A percentile compares a stretch with the other conserved stretches of the same genome.
Evolutionary conservation across 1,284 basidiomycete species (phyloP).

Genomic region (Mycena sp.): DNA sequence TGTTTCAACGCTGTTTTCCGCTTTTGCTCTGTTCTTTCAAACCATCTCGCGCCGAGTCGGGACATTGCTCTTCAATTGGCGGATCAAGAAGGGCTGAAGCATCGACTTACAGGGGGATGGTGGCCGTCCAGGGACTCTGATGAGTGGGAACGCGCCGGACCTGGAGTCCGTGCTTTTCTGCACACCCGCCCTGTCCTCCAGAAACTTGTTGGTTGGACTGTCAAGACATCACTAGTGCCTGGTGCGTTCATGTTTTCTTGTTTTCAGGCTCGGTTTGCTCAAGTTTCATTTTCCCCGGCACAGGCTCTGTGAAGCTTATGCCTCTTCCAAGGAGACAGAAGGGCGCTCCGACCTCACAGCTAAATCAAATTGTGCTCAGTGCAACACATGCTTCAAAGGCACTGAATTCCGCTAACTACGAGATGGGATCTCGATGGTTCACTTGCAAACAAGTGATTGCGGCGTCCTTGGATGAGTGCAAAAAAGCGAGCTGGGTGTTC

Average conservation of each 20-base stretch:
- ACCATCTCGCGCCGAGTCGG: constrained; percentile 47
- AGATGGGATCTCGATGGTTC: constrained; percentile 7
- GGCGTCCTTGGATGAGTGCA: constrained; percentile 15
- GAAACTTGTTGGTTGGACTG: constrained; percentile 18
- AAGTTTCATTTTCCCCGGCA: too few species aligned
- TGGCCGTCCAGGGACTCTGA: constrained; percentile 28
- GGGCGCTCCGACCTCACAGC: not conserved
- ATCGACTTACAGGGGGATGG: constrained; percentile 42
- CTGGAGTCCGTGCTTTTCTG: too few species aligned
- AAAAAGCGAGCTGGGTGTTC: constrained; percentile 19
- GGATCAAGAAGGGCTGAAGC: constrained; percentile 27
- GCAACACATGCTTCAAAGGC: constrained; percentile 2
- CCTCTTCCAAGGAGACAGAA: not conserved
- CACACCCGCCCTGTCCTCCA: not conserved
- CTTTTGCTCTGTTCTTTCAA: constrained; percentile 42
- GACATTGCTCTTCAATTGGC: constrained; percentile 46
- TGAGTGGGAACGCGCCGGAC: too few species aligned
- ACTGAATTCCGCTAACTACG: not conserved
- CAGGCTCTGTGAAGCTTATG: not conserved
- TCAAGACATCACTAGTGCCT: not conserved
- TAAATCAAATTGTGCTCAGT: not conserved
- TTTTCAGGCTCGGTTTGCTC: not conserved
- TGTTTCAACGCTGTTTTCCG: constrained; percentile 51
- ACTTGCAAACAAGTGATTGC: not conserved
- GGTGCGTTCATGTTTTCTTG: not conserved